Conservation (phyloP, 495 filamentous ascomycete species). For the Amniculicola lignicola region DNA sequence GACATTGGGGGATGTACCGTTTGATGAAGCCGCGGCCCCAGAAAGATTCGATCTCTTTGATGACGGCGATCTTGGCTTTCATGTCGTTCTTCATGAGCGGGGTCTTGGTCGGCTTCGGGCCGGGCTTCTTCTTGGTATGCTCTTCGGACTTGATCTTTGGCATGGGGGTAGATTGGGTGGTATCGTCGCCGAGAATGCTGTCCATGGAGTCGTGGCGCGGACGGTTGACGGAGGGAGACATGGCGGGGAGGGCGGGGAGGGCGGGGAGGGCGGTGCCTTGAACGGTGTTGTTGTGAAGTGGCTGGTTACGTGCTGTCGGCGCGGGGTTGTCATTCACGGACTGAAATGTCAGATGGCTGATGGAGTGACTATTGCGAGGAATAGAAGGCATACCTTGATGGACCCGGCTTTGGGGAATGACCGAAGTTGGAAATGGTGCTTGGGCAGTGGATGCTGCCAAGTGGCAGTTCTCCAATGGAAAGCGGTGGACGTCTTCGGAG, state of each 20-base stretch:
- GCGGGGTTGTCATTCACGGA: too few species aligned
- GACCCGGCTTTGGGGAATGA: too few species aligned
- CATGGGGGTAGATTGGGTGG: neutral
- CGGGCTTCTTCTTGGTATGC: conserved; percentile 32
- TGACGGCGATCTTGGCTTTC: conserved; percentile 17
- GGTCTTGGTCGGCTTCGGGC: conserved; percentile 11
- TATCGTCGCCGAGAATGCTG: neutral
- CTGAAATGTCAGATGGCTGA: too few species aligned
- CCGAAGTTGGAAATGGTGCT: too few species aligned
- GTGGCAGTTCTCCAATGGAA: too few species aligned
- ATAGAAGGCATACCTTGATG: too few species aligned
- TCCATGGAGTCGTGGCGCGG: neutral
- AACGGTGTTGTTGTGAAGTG: too few species aligned
- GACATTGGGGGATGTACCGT: conserved; percentile 15
- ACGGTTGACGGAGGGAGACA: neutral
- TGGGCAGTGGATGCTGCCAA: too few species aligned
- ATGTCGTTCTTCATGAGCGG: conserved; percentile 24
- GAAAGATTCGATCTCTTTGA: conserved; percentile 18
- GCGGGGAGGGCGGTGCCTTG: neutral
- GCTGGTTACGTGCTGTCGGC: too few species aligned
- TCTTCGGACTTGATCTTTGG: neutral
- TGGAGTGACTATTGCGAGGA: too few species aligned
- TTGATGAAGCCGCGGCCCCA: conserved; percentile 23
- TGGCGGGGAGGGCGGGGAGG: neutral
- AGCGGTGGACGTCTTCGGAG: too few species aligned